Evolutionary conservation across 2,329 filamentous ascomycete species (phyloP), one percentile per base, ranked within the genome.

Genomic region (Aspergillus brasiliensis): DNA sequence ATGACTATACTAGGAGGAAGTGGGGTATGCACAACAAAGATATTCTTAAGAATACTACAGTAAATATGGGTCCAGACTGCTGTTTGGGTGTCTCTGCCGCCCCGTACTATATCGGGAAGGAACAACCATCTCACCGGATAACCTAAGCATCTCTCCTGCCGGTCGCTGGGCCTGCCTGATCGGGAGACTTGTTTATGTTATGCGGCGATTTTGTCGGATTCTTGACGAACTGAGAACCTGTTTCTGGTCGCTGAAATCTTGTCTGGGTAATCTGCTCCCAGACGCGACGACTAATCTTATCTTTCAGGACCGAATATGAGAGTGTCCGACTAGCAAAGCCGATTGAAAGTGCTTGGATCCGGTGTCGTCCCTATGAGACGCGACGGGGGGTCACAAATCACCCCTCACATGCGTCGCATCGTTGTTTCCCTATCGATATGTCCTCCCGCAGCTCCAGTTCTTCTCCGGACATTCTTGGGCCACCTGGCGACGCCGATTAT

Each of bases 391-490:
- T 53, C 37, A 42, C 40, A 34, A 48, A 31, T 54, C 55, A 49
- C 48, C 52, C 51, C 52, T 44, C 49, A n/a, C 60, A 58, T 56
- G 56, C 25, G 37, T 59, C 62, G 55, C 57, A 59, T 40, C 57
- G 42, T 58, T 51, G 52, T 34, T 59, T 58, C 53, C 65, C 70
- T 71, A 61, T 66, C 67, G 66, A 64, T 58, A 74, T 76, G 70
- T 70, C 69, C 58, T 71, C 71, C 59, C 73, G 71, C 65, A 77
- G 70, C 61, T 59, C 68, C 54, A 78, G 71, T 64, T 79, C 77
- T 60, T 79, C 77, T 44, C 77, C 77, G 48, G 77, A 79, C 70
- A 70, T 78, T 55, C 71, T 79, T 58, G 77, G 73, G 25, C 76
- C 77, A 49, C 72, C 77, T 61, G 77, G 76, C 58, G 76, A 79